phyloP scores from a whole-genome alignment of 2,329 filamentous ascomycete species.

The Ceratocystis harringtonii region DNA sequence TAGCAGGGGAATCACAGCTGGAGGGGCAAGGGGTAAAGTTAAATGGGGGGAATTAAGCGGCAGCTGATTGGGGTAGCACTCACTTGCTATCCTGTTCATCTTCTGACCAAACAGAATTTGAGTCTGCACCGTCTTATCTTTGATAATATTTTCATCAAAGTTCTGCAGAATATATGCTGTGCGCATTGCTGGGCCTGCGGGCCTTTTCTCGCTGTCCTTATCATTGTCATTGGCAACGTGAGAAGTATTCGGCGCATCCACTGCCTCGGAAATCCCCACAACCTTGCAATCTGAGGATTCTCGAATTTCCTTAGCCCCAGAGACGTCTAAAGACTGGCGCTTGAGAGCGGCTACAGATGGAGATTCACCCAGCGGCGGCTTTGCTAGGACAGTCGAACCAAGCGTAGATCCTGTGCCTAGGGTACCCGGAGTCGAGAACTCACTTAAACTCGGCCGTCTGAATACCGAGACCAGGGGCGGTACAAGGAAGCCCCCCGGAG shows the following conservation, averaged over 20 bases:
- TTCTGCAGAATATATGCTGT: conserved; percentile 46
- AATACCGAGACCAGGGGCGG: conserved; percentile 19
- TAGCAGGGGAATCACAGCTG: background rate
- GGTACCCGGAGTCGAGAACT: background rate
- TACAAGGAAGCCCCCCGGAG: conserved; percentile 12
- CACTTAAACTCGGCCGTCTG: background rate
- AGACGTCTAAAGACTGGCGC: background rate
- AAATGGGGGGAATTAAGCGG: background rate
- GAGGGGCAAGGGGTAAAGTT: background rate
- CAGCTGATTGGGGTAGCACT: conserved; percentile 20
- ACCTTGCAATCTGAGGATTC: background rate
- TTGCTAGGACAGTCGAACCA: background rate
- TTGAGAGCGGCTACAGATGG: background rate
- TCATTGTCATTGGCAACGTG: background rate
- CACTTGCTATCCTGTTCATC: conserved; percentile 42
- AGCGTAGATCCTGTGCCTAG: background rate
- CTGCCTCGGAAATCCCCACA: background rate
- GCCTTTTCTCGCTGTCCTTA: conserved; percentile 12
- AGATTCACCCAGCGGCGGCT: background rate
- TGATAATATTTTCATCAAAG: conserved; percentile 41
- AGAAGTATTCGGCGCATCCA: background rate
- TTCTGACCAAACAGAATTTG: conserved; percentile 44
- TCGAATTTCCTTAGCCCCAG: background rate
- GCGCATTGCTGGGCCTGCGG: conserved; percentile 31
- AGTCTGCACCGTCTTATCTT: conserved; percentile 42